phyloP scores from a whole-genome alignment of 192 early-diverging fungal species.

The Backusella sp. region DNA sequence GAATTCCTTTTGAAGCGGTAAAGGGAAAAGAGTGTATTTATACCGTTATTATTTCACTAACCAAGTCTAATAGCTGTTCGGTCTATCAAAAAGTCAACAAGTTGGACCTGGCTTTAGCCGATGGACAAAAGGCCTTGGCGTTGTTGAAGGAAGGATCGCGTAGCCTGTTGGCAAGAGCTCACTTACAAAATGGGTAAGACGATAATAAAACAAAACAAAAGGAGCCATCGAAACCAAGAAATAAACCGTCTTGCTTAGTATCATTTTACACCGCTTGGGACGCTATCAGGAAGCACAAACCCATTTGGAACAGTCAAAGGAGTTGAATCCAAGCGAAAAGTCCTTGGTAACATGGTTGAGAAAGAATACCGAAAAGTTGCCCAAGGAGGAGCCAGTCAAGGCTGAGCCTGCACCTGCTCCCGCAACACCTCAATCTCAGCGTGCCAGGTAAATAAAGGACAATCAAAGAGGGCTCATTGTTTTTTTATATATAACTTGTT shows the following conservation, averaged over 20 bases:
- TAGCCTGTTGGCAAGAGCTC: constrained; percentile 62
- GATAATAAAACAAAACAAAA: not conserved
- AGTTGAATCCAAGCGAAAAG: constrained; percentile 44
- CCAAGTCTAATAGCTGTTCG: constrained; percentile 44
- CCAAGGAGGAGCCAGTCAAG: constrained; percentile 36
- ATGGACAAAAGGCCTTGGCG: constrained; percentile 61
- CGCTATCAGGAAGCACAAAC: constrained; percentile 60
- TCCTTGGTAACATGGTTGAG: constrained; percentile 51
- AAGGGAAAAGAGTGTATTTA: not conserved
- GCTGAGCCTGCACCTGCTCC: not conserved
- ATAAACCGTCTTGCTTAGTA: constrained; percentile 28
- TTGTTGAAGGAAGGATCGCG: constrained; percentile 49
- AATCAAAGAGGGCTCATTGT: not conserved
- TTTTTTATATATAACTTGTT: not conserved
- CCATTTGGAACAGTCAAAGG: constrained; percentile 45
- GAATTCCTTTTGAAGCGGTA: constrained; percentile 70
- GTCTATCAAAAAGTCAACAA: constrained; percentile 67
- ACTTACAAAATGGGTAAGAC: constrained; percentile 57
- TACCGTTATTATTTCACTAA: not conserved
- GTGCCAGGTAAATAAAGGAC: not conserved
- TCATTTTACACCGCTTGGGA: constrained; percentile 52
- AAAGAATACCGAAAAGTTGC: constrained; percentile 57
- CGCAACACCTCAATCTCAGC: not conserved
- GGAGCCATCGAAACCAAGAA: not conserved
- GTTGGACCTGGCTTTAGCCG: constrained; percentile 55